phyloP scores from a whole-genome alignment of 1,284 basidiomycete genomes.

The Melanopsichium pennsylvanicum region DNA sequence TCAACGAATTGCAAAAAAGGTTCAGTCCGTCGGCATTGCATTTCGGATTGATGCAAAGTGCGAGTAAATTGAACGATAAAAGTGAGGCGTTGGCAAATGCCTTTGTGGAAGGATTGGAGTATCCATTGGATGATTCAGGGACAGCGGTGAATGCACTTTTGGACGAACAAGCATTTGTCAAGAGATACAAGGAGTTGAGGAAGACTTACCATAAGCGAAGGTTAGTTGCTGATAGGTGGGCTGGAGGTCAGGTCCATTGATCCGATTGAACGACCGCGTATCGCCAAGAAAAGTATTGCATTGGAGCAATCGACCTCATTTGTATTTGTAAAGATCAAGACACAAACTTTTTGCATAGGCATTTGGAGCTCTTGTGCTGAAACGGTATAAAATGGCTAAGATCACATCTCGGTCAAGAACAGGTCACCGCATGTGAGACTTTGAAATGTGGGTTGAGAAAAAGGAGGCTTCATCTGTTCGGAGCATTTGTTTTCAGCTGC shows the following conservation, averaged over 20 bases:
- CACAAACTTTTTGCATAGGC: no score
- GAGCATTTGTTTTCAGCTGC: no score
- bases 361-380: no score
- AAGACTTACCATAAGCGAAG: slow-evolving; percentile 46
- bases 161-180: slow-evolving; percentile 45
- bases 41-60: slow-evolving; percentile 44
- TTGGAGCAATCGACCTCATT: no score
- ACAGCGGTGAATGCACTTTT: slow-evolving; percentile 13
- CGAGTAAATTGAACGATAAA: slow-evolving; percentile 48
- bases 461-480: no score
- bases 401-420: not conserved
- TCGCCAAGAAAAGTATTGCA: no score
- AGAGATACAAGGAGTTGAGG: slow-evolving; percentile 50
- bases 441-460: no score
- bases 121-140: slow-evolving; percentile 30
- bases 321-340: slow-evolving; percentile 2
- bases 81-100: slow-evolving; percentile 60
- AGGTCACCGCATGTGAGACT: not conserved
- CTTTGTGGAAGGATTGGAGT: slow-evolving; percentile 55
- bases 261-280: no score
- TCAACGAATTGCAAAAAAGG: slow-evolving; percentile 51
- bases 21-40: slow-evolving; percentile 55
- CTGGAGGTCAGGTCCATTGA: slow-evolving; percentile 49
- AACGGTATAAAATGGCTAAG: no score
- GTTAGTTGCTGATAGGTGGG: slow-evolving; percentile 51